phyloP scores from a whole-genome alignment of 331 rosid species.

The Arachis monticola region DNA sequence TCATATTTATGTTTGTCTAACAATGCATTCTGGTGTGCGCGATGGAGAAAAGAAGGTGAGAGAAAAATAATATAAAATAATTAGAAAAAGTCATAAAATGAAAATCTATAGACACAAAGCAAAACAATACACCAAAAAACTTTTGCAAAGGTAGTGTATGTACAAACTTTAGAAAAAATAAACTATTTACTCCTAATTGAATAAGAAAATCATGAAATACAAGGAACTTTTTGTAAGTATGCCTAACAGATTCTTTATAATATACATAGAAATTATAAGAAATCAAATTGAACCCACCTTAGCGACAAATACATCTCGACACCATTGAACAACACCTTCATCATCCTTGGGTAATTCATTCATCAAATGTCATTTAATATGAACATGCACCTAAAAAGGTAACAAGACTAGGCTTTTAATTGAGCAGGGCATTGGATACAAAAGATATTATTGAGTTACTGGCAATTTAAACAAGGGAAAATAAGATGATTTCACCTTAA shows the following conservation, averaged over 20 bases:
- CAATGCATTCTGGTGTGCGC: constrained; percentile 68
- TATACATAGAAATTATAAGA: background rate
- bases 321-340: constrained; percentile 76
- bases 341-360: constrained; percentile 81
- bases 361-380: constrained; percentile 85
- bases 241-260: background rate
- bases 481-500: constrained; percentile 57
- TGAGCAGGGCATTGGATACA: background rate
- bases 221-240: background rate
- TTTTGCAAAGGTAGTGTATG: constrained; percentile 5
- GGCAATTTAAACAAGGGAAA: background rate
- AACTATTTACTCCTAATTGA: background rate
- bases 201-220: background rate
- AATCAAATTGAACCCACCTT: constrained; percentile 57
- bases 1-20: constrained; percentile 77
- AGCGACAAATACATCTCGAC: constrained; percentile 60
- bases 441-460: no score
- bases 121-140: background rate
- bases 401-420: background rate
- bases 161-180: background rate
- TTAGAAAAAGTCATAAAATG: background rate
- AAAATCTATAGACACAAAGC: background rate
- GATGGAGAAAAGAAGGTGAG: background rate
- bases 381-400: constrained; percentile 76
- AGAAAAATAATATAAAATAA: constrained; percentile 29